Conservation (phyloP, 2,329 filamentous ascomycete species). For the Cladophialophora bantiana region DNA sequence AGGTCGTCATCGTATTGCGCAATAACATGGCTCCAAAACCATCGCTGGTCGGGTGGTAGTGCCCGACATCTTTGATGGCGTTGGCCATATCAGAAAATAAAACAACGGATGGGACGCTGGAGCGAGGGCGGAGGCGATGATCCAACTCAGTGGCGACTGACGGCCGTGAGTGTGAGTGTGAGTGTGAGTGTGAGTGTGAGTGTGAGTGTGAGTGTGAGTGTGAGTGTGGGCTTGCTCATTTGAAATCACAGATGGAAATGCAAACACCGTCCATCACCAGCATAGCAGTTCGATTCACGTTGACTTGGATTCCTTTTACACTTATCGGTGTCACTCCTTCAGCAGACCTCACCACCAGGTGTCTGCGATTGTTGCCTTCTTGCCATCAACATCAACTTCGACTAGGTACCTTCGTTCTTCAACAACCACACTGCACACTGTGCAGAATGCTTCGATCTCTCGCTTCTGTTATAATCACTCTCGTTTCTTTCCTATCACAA, state of each 20-base stretch:
- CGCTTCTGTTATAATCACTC: not conserved
- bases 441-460: constrained; percentile 21
- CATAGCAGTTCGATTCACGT: constrained; percentile 8
- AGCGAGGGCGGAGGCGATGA: not conserved
- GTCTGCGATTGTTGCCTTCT: not conserved
- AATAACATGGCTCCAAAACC: not conserved
- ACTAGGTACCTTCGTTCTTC: not conserved
- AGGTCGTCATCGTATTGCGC: constrained; percentile 3
- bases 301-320: not conserved
- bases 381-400: not conserved
- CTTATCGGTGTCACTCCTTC: constrained; percentile 3
- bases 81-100: not conserved
- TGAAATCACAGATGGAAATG: constrained; percentile 4
- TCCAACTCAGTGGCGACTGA: not conserved
- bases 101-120: not conserved
- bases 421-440: not conserved
- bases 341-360: not conserved
- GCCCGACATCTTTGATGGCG: not conserved
- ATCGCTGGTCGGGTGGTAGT: not conserved
- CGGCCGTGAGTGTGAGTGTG: no score
- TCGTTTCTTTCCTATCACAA: constrained; percentile 17
- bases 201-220: not conserved
- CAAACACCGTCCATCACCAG: not conserved
- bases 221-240: not conserved
- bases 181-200: no score